A percentile compares a stretch with the other conserved stretches of the same genome.
Evolutionary conservation across 441 rosid species (phyloP).

Genomic region (Dalechampia spathulata): DNA sequence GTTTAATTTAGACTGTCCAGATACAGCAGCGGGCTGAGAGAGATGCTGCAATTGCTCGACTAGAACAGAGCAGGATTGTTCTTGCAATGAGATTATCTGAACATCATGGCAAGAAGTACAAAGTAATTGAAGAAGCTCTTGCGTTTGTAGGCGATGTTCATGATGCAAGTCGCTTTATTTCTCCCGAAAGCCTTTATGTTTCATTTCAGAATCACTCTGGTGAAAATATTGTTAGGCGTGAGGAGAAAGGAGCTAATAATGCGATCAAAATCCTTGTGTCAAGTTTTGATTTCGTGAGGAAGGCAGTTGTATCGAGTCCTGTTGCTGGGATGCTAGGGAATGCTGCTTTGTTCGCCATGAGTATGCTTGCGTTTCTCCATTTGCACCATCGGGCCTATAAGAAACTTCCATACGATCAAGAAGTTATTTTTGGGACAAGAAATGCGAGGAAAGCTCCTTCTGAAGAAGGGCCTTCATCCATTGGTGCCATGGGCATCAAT

Average conservation of each 20-base stretch:
- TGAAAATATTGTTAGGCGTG: slow-evolving; percentile 19
- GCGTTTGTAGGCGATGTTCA: slow-evolving; percentile 70
- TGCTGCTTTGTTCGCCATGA: slow-evolving; percentile 64
- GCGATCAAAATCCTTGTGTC: slow-evolving; percentile 39
- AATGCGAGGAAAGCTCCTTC: slow-evolving; percentile 24
- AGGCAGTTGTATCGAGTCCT: slow-evolving; percentile 42
- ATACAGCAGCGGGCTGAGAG: slow-evolving; percentile 77
- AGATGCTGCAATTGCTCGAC: slow-evolving; percentile 73
- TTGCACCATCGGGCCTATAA: slow-evolving; percentile 44
- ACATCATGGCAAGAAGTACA: slow-evolving; percentile 70
- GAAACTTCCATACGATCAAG: slow-evolving; percentile 32
- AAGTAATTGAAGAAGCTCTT: slow-evolving; percentile 78
- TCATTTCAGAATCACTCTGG: slow-evolving; percentile 29
- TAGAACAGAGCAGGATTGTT: slow-evolving; percentile 78
- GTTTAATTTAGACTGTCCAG: slow-evolving; percentile 47
- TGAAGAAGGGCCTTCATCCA: slow-evolving; percentile 30
- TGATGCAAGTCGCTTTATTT: slow-evolving; percentile 34
- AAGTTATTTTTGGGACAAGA: slow-evolving; percentile 20
- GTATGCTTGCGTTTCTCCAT: slow-evolving; percentile 69
- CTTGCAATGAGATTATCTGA: slow-evolving; percentile 75
- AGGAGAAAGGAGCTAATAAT: slow-evolving; percentile 26
- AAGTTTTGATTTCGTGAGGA: slow-evolving; percentile 50
- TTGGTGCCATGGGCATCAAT: slow-evolving; percentile 20
- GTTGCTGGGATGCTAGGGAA: slow-evolving; percentile 63
- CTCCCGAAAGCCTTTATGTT: slow-evolving; percentile 46